phyloP scores from a whole-genome alignment of 164 flowering plant genomes.

The Aristolochia contorta region DNA sequence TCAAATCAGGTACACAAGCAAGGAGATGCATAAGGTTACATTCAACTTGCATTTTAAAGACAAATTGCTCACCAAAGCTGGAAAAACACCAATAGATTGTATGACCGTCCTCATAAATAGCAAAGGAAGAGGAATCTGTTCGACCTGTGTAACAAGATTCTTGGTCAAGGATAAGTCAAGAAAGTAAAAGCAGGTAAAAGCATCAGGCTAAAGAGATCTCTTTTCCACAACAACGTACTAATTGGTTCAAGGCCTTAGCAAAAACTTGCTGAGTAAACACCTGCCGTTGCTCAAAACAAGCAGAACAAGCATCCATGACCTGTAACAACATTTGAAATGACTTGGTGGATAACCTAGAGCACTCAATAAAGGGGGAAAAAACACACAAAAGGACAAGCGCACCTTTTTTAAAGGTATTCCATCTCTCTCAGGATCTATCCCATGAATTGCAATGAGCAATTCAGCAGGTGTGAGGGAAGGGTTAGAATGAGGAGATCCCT shows the following conservation, averaged over 20 bases:
- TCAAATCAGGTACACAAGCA: not conserved
- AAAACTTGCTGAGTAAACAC: slow-evolving; percentile 90
- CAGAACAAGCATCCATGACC: slow-evolving; percentile 99
- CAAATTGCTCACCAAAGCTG: slow-evolving; percentile 59
- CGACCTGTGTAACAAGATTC: slow-evolving; percentile 52
- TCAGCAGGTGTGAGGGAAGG: slow-evolving; percentile 79
- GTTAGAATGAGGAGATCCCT: slow-evolving; percentile 66
- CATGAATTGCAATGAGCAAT: slow-evolving; percentile 87
- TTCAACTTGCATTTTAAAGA: too few species aligned
- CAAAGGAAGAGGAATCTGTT: slow-evolving; percentile 92
- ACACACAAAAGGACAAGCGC: not conserved
- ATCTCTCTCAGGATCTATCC: slow-evolving; percentile 91
- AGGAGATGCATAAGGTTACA: not conserved
- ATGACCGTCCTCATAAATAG: slow-evolving; percentile 95
- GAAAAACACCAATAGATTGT: slow-evolving; percentile 92
- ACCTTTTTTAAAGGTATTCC: slow-evolving; percentile 89
- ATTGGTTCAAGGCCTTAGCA: slow-evolving; percentile 89
- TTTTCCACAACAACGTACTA: slow-evolving; percentile 41
- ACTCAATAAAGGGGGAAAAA: too few species aligned
- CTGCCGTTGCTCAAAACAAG: slow-evolving; percentile 82
- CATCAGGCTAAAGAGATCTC: not conserved
- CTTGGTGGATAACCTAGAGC: too few species aligned
- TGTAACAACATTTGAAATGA: slow-evolving; percentile 16
- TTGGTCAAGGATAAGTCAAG: slow-evolving; percentile 2
- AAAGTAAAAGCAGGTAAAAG: too few species aligned